These are phyloP conservation scores for Xylaria acuta DNA, from an alignment of 495 filamentous ascomycete species.

Conservation along the genomic window DNA sequence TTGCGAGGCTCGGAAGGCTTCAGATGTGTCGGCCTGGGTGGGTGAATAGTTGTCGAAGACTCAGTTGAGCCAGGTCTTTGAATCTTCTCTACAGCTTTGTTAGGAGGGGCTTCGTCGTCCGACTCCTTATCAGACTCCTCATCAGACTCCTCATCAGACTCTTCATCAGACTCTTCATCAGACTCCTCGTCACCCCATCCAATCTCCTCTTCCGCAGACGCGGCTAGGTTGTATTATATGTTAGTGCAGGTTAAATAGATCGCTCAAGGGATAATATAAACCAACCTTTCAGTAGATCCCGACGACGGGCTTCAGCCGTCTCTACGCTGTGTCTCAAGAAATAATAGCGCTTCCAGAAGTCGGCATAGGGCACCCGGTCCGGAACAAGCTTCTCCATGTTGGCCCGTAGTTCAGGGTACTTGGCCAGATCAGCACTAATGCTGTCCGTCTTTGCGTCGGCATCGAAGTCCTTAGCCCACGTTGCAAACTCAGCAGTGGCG, in stretches of 20 bases:
- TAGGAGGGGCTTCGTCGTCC: slow-evolving; percentile 37
- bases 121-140: slow-evolving; percentile 35
- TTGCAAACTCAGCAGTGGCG: slow-evolving; percentile 71
- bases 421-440: slow-evolving; percentile 82
- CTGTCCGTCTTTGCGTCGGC: slow-evolving; percentile 84
- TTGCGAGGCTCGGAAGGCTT: slow-evolving; percentile 73
- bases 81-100: slow-evolving; percentile 37
- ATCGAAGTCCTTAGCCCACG: slow-evolving; percentile 78
- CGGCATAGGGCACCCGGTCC: slow-evolving; percentile 81
- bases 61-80: slow-evolving; percentile 51
- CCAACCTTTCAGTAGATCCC: slow-evolving; percentile 90
- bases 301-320: slow-evolving; percentile 89
- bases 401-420: slow-evolving; percentile 82
- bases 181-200: slow-evolving; percentile 71
- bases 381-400: slow-evolving; percentile 98
- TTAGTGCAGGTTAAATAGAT: slow-evolving; percentile 26
- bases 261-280: slow-evolving; percentile 2
- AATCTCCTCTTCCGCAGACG: slow-evolving; percentile 74
- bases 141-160: slow-evolving; percentile 33
- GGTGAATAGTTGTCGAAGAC: slow-evolving; percentile 62
- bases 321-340: slow-evolving; percentile 94
- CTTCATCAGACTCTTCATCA: slow-evolving; percentile 20
- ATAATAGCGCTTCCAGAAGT: slow-evolving; percentile 96
- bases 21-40: slow-evolving; percentile 44
- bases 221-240: slow-evolving; percentile 55